These are phyloP conservation scores for Alloascoidea africana DNA, from an alignment of 805 yeast genomes.

Conservation along the genomic window DNA sequence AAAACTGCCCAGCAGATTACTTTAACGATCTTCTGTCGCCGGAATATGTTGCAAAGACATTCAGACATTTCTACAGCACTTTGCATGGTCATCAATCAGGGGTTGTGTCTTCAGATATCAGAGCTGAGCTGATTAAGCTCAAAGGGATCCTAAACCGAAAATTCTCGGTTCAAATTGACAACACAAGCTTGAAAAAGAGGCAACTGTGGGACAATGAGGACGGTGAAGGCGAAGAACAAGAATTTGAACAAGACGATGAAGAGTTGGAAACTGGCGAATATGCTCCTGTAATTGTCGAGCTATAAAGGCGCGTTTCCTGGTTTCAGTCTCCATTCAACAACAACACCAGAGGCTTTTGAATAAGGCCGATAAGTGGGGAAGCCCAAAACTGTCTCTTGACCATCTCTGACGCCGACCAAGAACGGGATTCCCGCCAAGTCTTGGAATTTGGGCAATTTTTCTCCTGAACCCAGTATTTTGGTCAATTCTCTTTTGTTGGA, in stretches of 20 bases:
- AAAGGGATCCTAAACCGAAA: constrained; percentile 11
- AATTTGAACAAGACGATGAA: constrained; percentile 8
- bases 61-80: constrained; percentile 7
- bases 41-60: constrained; percentile 9
- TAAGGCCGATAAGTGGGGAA: constrained; percentile 6
- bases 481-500: not conserved
- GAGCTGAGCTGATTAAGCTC: constrained; percentile 13
- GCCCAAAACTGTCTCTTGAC: constrained; percentile 5
- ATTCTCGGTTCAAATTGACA: constrained; percentile 4
- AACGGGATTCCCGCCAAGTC: constrained; percentile 6
- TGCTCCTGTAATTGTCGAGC: constrained; percentile 11
- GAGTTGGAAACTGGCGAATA: constrained; percentile 11
- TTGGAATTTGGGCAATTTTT: constrained; percentile 3
- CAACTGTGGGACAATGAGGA: not conserved
- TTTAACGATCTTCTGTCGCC: constrained; percentile 19
- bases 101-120: constrained; percentile 7
- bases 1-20: constrained; percentile 27
- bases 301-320: constrained; percentile 6
- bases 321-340: constrained; percentile 7
- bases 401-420: constrained; percentile 2
- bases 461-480: not conserved
- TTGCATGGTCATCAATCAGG: not conserved
- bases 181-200: not conserved
- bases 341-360: constrained; percentile 3
- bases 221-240: constrained; percentile 2